Evolutionary conservation across 768 basidiomycete species (phyloP).

Genomic region (Suillus subalutaceus): DNA sequence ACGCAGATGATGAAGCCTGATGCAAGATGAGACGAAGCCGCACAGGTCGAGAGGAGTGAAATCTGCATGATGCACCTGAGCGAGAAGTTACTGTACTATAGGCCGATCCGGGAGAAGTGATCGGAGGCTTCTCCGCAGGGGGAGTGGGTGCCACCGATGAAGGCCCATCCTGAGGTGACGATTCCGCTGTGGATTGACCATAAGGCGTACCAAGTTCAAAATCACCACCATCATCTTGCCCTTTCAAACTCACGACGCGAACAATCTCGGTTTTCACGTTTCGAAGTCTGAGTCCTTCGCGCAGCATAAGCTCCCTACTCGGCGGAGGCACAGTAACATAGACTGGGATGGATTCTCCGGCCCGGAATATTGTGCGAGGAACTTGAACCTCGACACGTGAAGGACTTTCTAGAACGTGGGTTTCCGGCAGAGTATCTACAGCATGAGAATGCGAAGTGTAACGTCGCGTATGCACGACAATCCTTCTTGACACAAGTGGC

Average conservation of each 20-base stretch:
- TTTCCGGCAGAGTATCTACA: conserved; percentile 63
- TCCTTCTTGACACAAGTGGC: conserved; percentile 51
- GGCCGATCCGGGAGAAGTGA: conserved; percentile 37
- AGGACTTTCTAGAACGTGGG: conserved; percentile 59
- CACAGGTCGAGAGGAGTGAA: conserved; percentile 76
- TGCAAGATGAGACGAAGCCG: conserved; percentile 83
- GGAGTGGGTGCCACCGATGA: conserved; percentile 30
- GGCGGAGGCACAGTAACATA: conserved; percentile 85
- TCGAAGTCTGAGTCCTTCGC: conserved; percentile 72
- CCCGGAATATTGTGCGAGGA: conserved; percentile 69
- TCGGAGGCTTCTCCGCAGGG: conserved; percentile 37
- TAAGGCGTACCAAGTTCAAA: not conserved
- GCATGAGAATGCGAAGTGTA: conserved; percentile 67
- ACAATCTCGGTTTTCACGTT: conserved; percentile 83
- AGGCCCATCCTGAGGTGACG: conserved; percentile 31
- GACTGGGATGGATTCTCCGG: conserved; percentile 75
- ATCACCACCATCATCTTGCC: conserved; percentile 40
- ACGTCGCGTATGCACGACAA: conserved; percentile 72
- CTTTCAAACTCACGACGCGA: conserved; percentile 60
- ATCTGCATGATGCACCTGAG: conserved; percentile 91
- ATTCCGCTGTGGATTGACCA: not conserved
- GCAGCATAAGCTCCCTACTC: conserved; percentile 62
- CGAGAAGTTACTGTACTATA: conserved; percentile 64
- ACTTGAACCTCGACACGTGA: conserved; percentile 71
- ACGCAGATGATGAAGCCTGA: conserved; percentile 51